These are phyloP conservation scores for Mycena rebaudengoi DNA, from an alignment of 768 basidiomycete species.

Conservation along the genomic window DNA sequence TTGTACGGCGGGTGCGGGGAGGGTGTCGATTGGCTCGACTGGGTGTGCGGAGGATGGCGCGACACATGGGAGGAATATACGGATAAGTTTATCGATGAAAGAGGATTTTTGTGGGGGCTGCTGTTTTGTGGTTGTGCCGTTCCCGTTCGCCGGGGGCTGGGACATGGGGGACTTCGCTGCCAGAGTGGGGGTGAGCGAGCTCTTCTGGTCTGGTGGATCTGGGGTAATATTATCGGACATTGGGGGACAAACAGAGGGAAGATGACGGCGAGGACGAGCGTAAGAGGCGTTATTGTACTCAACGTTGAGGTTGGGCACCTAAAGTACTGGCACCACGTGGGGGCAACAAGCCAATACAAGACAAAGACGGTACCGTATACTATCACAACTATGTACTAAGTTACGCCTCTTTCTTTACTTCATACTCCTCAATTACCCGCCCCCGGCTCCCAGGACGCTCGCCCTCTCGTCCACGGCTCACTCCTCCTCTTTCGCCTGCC, in stretches of 20 bases:
- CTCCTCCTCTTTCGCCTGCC: not conserved
- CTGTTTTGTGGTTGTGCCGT: conserved; percentile 2
- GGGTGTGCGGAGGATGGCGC: conserved; percentile 19
- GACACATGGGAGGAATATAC: conserved; percentile 16
- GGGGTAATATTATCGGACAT: too few relatives aligned
- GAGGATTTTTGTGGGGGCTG: conserved; percentile 14
- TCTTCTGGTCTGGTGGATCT: too few relatives aligned
- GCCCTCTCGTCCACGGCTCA: conserved; percentile 8
- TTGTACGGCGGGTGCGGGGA: too few relatives aligned
- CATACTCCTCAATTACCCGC: conserved; percentile 25
- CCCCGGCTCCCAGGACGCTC: conserved; percentile 28
- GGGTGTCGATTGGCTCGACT: conserved; percentile 16
- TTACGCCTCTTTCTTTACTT: conserved; percentile 27
- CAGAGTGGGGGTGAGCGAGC: too few relatives aligned
- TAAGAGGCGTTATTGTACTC: too few relatives aligned
- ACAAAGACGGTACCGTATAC: too few relatives aligned
- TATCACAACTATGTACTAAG: not conserved
- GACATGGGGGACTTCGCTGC: not conserved
- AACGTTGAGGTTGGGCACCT: too few relatives aligned
- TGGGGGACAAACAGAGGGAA: too few relatives aligned
- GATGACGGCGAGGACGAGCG: too few relatives aligned
- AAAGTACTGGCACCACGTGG: too few relatives aligned
- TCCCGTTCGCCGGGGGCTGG: not conserved
- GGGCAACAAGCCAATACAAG: too few relatives aligned
- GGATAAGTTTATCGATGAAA: not conserved